Percentiles rank a stretch among this genome's conserved stretches.
Evolutionary conservation across 1,284 basidiomycete species (phyloP).

Genomic region (Ganoderma lucidum): DNA sequence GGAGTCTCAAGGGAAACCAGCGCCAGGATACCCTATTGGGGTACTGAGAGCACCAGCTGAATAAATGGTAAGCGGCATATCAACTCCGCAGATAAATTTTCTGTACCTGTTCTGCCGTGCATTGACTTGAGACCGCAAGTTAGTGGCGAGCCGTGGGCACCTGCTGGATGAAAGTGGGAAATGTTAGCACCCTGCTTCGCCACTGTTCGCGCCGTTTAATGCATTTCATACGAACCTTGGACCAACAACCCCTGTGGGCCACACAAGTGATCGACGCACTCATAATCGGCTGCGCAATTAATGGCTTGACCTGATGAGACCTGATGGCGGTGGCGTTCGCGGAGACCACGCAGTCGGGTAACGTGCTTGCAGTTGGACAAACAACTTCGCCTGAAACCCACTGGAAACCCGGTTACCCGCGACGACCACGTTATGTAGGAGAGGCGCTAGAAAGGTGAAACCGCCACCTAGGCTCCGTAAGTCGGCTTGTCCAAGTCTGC

Average conservation of each 20-base stretch:
- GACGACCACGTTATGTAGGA: background rate
- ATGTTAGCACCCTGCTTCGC: background rate
- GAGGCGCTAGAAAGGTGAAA: background rate
- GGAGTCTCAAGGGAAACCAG: background rate
- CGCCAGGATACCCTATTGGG: background rate
- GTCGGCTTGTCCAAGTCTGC: background rate
- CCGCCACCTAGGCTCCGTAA: background rate
- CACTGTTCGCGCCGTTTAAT: slow-evolving; percentile 4
- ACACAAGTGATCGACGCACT: slow-evolving; percentile 16
- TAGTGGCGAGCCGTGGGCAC: background rate
- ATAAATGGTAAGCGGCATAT: background rate
- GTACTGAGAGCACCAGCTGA: background rate
- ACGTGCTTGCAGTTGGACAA: background rate
- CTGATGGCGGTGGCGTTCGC: slow-evolving; percentile 23
- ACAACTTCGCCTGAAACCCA: background rate
- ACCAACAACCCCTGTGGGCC: slow-evolving; percentile 26
- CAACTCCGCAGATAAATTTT: slow-evolving; percentile 3
- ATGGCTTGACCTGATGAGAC: slow-evolving; percentile 22
- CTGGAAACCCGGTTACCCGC: background rate
- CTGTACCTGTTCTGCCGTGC: background rate
- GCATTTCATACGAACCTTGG: slow-evolving; percentile 17
- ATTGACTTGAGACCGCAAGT: background rate
- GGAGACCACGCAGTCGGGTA: slow-evolving; percentile 9
- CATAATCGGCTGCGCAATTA: slow-evolving; percentile 13
- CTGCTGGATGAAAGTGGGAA: background rate